These are phyloP conservation scores for Vitrella brassicaformis DNA, from an alignment of 73 alveolate species.

Conservation along the genomic window DNA sequence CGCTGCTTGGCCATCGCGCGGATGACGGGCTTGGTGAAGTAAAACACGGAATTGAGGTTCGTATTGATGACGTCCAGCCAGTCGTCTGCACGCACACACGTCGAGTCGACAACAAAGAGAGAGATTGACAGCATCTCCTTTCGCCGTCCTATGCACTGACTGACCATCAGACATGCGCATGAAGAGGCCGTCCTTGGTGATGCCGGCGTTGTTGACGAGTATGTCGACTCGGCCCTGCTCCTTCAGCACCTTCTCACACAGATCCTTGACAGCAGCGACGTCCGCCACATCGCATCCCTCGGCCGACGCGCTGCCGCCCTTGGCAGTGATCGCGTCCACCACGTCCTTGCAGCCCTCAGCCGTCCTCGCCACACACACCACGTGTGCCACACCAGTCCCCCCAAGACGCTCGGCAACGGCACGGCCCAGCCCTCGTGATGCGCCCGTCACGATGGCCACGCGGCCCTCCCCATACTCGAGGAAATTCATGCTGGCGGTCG, in stretches of 20 bases:
- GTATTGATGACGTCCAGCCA: background rate
- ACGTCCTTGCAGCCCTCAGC: background rate
- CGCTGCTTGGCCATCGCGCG: constrained; percentile 3
- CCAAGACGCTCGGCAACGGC: background rate
- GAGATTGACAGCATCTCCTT: too few relatives aligned
- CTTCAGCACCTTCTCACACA: background rate
- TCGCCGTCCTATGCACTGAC: too few relatives aligned
- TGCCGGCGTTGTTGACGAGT: constrained; percentile 90
- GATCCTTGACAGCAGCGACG: background rate
- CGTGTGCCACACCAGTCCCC: background rate
- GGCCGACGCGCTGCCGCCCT: background rate
- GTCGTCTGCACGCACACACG: too few relatives aligned
- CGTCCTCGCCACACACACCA: background rate
- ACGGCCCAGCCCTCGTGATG: constrained; percentile 52
- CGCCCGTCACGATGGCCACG: constrained; percentile 64
- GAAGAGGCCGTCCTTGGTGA: constrained; percentile 74
- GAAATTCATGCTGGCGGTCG: too few relatives aligned
- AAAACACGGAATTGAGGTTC: background rate
- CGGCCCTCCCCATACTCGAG: too few relatives aligned
- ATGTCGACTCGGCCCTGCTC: constrained; percentile 68
- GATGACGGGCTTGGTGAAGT: background rate
- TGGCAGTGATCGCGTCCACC: background rate
- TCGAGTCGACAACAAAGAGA: too few relatives aligned
- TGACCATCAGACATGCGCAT: constrained; percentile 73
- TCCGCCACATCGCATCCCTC: background rate